Conservation (phyloP, 2,329 filamentous ascomycete genomes). For the Shiraia bambusicola region DNA sequence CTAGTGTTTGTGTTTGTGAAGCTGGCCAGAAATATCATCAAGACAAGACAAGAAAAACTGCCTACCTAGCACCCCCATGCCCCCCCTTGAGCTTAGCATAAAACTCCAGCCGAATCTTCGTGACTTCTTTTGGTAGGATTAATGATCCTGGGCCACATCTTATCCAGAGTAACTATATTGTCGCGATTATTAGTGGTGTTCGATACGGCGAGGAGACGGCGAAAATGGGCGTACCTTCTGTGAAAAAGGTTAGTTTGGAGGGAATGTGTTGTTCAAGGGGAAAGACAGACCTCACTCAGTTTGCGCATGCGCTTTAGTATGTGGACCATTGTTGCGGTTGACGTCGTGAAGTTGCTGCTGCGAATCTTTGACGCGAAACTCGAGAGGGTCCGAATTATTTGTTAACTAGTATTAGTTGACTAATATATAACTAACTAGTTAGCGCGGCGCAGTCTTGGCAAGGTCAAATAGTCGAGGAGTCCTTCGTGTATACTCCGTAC, state of each 20-base stretch:
- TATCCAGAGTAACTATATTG: conserved; percentile 69
- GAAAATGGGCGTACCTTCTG: conserved; percentile 34
- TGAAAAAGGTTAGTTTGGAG: conserved; percentile 21
- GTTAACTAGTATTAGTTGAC: no score
- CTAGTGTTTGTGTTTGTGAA: background rate
- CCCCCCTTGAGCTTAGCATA: conserved; percentile 62
- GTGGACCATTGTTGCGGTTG: conserved; percentile 51
- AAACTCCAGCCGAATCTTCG: conserved; percentile 74
- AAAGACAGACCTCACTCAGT: conserved; percentile 65
- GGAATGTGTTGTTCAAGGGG: background rate
- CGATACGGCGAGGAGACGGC: no score
- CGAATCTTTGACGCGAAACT: conserved; percentile 11
- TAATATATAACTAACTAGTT: no score
- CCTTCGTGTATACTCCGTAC: no score
- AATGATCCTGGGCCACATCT: conserved; percentile 81
- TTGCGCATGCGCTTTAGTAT: conserved; percentile 71
- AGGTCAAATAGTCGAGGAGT: no score
- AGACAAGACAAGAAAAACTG: conserved; percentile 14
- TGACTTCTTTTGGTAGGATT: conserved; percentile 73
- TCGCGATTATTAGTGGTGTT: no score
- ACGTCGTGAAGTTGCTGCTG: conserved; percentile 16
- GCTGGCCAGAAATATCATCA: background rate
- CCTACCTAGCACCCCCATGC: conserved; percentile 71
- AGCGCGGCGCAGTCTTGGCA: no score
- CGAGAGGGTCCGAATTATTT: no score